Conservation (phyloP, 2,329 filamentous ascomycete species). For the Coleophoma crateriformis region DNA sequence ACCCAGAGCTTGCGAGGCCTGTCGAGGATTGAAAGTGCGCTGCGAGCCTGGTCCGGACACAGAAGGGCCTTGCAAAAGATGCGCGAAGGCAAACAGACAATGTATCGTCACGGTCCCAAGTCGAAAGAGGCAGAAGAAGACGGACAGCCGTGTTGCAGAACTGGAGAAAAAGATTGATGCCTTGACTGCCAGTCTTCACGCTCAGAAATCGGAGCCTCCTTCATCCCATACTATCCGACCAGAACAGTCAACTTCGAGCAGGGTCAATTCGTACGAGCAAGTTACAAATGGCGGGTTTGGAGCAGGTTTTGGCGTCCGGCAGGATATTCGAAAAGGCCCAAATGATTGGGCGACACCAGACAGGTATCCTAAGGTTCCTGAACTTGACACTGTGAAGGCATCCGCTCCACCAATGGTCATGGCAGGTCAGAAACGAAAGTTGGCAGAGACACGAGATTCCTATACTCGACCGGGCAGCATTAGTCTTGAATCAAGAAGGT, state of each 20-base stretch:
- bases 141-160: conserved; percentile 37
- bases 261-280: conserved; percentile 24
- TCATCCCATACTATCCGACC: conserved; percentile 3
- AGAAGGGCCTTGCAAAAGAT: conserved; percentile 32
- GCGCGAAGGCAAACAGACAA: conserved; percentile 30
- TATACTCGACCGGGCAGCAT: conserved; percentile 2
- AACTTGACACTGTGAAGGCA: conserved; percentile 15
- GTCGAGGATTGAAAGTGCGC: conserved; percentile 35
- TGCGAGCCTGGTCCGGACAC: conserved; percentile 30
- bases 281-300: conserved; percentile 24
- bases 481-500: not conserved
- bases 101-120: conserved; percentile 34
- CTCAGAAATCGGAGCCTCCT: conserved; percentile 12
- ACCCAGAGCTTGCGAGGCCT: conserved; percentile 34
- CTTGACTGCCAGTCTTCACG: conserved; percentile 30
- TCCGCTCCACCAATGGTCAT: conserved; percentile 25
- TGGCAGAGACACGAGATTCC: conserved; percentile 16
- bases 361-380: conserved; percentile 18
- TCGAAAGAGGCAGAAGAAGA: conserved; percentile 37
- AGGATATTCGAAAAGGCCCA: conserved; percentile 13
- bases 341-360: conserved; percentile 14
- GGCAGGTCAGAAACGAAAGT: conserved; percentile 28
- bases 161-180: conserved; percentile 36
- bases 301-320: conserved; percentile 12
- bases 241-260: not conserved